Base-by-base conservation (phyloP, 2,329 filamentous ascomycete genomes). In the Alternaria gaisen region DNA sequence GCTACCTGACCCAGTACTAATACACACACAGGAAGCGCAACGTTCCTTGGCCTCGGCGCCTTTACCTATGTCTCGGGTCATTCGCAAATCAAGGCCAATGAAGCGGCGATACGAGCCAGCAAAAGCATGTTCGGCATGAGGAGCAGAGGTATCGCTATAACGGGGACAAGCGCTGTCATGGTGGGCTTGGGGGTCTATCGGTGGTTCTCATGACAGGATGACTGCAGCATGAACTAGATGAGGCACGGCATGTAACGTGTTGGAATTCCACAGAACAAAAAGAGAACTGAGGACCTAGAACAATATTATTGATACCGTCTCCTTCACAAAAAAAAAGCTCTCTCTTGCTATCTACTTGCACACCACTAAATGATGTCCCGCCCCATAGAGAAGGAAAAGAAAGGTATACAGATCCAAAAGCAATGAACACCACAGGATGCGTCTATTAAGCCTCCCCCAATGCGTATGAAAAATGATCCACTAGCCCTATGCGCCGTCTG, bases 31-130 rank as follows among this genome's bases (percentile, higher is more conserved):
- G 82, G 82, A 47, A 80, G 74, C 48, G 76, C 74, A 44, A 81
- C 77, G 0, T 84, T 84, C 69, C 72, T 80, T 40, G 81, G 81
- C 32, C 79, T 84, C 48, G 82, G 82, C 56, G 74, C 78, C 24
- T 83, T 82, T 72, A 80, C 78, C 6, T 83, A 82, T 69, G 67
- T 79, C 36, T 81, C 81, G 3, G 82, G 82, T 5, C 81, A 81
- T 69, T 71, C 75, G 16, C 81, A 84, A 55, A 73, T 84, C 24
- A 72, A 70, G 11, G 69, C 80, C 40, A 76, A 80, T 28, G 76
- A 82, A 68, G 67, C 69, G 5, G 74, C 75, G 47, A 83, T 83
- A 52, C 53, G 80, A 38, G 75, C 76, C 50, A 80, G 76, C 64
- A 79, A 77, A 34, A 78, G 76, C 52, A 69, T 76, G 56, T 79